Evolutionary conservation across 768 basidiomycete genomes (phyloP).

Genomic region (Russula vinacea): DNA sequence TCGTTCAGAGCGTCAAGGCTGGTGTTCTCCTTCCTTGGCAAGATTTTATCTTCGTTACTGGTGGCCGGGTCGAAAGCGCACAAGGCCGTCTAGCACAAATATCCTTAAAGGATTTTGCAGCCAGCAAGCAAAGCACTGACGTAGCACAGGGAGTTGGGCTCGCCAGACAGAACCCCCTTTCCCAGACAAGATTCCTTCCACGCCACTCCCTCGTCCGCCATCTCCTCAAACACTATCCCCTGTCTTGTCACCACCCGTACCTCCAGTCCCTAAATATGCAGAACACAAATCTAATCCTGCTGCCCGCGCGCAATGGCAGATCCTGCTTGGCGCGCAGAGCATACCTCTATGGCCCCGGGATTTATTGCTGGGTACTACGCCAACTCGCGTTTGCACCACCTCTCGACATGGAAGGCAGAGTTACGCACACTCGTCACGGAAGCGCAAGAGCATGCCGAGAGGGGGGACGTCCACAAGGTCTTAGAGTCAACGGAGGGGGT

Average conservation of each 20-base stretch:
- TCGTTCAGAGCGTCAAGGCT: slow-evolving; percentile 70
- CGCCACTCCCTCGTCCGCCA: slow-evolving; percentile 23
- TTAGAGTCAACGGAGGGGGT: slow-evolving; percentile 24
- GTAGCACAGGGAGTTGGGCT: not conserved
- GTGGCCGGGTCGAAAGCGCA: slow-evolving; percentile 45
- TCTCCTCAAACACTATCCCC: slow-evolving; percentile 46
- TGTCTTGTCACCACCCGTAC: slow-evolving; percentile 42
- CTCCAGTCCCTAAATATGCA: slow-evolving; percentile 62
- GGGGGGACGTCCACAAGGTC: slow-evolving; percentile 32
- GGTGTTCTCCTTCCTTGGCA: slow-evolving; percentile 76
- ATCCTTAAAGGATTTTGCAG: slow-evolving; percentile 34
- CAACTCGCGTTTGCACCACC: slow-evolving; percentile 88
- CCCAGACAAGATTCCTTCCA: slow-evolving; percentile 2
- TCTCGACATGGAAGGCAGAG: slow-evolving; percentile 91
- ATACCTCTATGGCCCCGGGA: slow-evolving; percentile 82
- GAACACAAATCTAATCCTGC: slow-evolving; percentile 62
- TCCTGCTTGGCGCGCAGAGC: slow-evolving; percentile 78
- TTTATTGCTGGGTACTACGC: slow-evolving; percentile 73
- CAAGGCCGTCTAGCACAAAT: slow-evolving; percentile 49
- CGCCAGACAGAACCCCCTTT: not conserved
- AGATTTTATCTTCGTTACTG: slow-evolving; percentile 59
- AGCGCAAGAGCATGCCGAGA: slow-evolving; percentile 71
- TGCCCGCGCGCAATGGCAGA: slow-evolving; percentile 77
- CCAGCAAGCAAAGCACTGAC: slow-evolving; percentile 19
- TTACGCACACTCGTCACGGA: slow-evolving; percentile 73